Conservation (phyloP, 345 rosid species). For the Raphanus sativus region DNA sequence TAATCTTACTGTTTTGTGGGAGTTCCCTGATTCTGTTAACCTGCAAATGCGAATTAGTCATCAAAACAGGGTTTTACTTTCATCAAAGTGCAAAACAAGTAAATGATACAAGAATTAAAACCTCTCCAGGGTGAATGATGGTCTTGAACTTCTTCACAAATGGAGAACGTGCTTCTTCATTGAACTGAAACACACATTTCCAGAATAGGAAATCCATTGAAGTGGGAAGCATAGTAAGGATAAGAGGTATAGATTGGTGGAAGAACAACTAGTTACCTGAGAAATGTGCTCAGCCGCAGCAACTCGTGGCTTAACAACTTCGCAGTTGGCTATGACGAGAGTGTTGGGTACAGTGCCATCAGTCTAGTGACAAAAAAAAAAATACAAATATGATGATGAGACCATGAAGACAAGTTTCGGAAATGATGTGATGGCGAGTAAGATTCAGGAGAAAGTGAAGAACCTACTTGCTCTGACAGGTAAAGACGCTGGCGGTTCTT, state of each 20-base stretch:
- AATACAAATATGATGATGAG: not conserved
- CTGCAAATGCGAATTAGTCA: constrained; percentile 42
- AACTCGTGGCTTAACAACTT: constrained; percentile 80
- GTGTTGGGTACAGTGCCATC: constrained; percentile 91
- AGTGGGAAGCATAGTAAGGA: too few species aligned
- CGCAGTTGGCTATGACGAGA: constrained; percentile 77
- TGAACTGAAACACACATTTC: constrained; percentile 58
- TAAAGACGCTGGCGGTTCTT: constrained; percentile 87
- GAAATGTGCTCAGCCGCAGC: constrained; percentile 92
- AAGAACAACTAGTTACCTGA: too few species aligned
- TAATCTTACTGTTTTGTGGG: constrained; percentile 85
- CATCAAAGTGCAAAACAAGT: not conserved
- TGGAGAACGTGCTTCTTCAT: constrained; percentile 99
- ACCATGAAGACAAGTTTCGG: not conserved
- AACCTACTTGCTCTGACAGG: constrained; percentile 72
- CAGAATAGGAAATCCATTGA: too few species aligned
- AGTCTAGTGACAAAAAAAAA: constrained; percentile 48
- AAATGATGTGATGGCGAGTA: not conserved
- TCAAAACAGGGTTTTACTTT: not conserved
- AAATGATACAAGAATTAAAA: constrained; percentile 30
- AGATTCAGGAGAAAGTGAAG: not conserved
- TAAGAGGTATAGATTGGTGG: too few species aligned
- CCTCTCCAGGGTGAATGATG: constrained; percentile 99
- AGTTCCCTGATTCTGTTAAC: constrained; percentile 99
- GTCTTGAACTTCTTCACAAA: constrained; percentile 98